Evolutionary conservation across 805 yeast genomes (phyloP).

Genomic region (Ogataea neopini): DNA sequence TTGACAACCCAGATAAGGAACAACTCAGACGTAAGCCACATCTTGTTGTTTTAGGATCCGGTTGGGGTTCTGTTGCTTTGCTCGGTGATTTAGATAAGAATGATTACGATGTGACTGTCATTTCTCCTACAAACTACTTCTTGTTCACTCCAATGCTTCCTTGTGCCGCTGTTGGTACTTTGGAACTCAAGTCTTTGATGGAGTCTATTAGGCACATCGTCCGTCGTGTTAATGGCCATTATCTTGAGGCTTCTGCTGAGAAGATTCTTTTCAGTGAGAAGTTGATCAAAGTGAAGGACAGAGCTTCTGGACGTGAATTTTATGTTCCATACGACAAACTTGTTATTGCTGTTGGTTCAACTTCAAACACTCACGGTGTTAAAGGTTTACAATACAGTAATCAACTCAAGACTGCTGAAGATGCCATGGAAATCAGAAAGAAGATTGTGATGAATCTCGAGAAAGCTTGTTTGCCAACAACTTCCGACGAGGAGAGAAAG

Average conservation of each 20-base stretch:
- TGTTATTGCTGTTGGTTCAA: constrained; percentile 68
- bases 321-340: constrained; percentile 73
- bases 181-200: constrained; percentile 61
- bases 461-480: constrained; percentile 64
- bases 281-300: constrained; percentile 55
- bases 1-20: constrained; percentile 51
- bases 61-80: constrained; percentile 70
- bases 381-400: constrained; percentile 63
- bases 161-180: constrained; percentile 69
- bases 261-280: constrained; percentile 56
- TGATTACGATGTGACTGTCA: constrained; percentile 63
- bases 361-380: constrained; percentile 69
- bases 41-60: constrained; percentile 64
- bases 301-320: constrained; percentile 47
- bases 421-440: constrained; percentile 56
- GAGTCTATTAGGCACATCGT: constrained; percentile 65
- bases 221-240: constrained; percentile 55
- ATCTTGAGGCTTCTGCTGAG: constrained; percentile 62
- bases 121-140: constrained; percentile 70
- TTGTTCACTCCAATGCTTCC: constrained; percentile 70
- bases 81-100: constrained; percentile 52
- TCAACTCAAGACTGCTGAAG: constrained; percentile 66
- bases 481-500: constrained; percentile 62
- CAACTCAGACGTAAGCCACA: constrained; percentile 50
- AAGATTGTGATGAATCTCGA: constrained; percentile 58